Percentiles rank a stretch among this genome's conserved stretches.
phyloP scores from a whole-genome alignment of 1,284 basidiomycete genomes.

The Trametes polyzona region DNA sequence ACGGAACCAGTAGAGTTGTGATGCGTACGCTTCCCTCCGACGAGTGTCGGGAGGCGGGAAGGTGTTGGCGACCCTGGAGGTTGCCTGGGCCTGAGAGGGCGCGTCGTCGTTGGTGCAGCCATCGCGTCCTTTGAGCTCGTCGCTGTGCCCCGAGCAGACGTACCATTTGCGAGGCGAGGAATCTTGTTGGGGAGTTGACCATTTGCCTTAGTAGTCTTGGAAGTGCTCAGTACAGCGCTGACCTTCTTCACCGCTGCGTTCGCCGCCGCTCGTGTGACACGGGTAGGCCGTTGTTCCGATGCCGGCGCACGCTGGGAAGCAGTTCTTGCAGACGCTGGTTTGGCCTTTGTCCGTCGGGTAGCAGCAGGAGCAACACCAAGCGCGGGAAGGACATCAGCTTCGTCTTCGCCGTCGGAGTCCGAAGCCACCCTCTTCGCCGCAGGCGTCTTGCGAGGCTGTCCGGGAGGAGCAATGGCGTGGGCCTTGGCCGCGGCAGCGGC shows the following conservation, averaged over 20 bases:
- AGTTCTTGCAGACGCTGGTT: constrained; percentile 45
- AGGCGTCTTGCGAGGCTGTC: constrained; percentile 86
- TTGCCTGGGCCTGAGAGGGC: constrained; percentile 31
- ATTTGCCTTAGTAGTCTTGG: constrained; percentile 34
- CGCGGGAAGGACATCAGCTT: constrained; percentile 64
- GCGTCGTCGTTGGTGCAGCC: constrained; percentile 35
- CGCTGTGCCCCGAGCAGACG: constrained; percentile 42
- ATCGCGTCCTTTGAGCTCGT: constrained; percentile 40
- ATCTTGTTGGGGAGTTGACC: constrained; percentile 74
- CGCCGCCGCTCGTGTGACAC: constrained; percentile 74
- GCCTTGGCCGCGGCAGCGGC: constrained; percentile 69
- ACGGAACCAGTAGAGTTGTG: constrained; percentile 53
- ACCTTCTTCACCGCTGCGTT: constrained; percentile 52
- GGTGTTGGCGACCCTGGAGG: constrained; percentile 66
- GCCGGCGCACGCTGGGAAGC: constrained; percentile 52
- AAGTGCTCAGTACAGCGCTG: constrained; percentile 37
- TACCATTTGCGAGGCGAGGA: constrained; percentile 65
- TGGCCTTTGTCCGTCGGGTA: constrained; percentile 43
- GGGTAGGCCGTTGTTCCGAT: constrained; percentile 71
- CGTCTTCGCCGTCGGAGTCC: constrained; percentile 61
- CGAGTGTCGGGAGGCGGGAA: constrained; percentile 73
- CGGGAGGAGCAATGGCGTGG: constrained; percentile 70
- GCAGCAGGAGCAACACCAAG: constrained; percentile 52
- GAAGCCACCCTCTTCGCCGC: constrained; percentile 70
- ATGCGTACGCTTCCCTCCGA: constrained; percentile 52